Percentiles rank a stretch among this genome's conserved stretches.
Evolutionary conservation across 2,329 filamentous ascomycete genomes (phyloP).

Genomic region (Rutstroemia sydowiana): DNA sequence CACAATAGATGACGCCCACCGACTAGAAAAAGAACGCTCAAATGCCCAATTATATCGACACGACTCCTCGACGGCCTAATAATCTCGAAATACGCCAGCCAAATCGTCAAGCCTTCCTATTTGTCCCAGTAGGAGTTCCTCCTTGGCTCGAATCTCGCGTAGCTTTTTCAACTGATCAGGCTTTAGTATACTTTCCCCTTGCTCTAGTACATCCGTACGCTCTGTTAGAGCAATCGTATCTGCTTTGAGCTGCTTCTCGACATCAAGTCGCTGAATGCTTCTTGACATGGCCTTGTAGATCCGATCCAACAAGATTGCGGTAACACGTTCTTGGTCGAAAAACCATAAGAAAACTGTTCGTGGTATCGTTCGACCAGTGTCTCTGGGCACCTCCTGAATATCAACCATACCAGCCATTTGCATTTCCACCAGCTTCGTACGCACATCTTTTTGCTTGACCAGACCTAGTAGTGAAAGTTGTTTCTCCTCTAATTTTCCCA

Average conservation of each 20-base stretch:
- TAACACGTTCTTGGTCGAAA: slow-evolving; percentile 70
- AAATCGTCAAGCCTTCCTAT: slow-evolving; percentile 77
- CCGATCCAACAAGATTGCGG: slow-evolving; percentile 65
- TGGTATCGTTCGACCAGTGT: slow-evolving; percentile 72
- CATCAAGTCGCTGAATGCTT: slow-evolving; percentile 69
- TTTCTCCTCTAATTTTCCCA: slow-evolving; percentile 94
- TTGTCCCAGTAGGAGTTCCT: slow-evolving; percentile 70
- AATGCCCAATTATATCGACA: slow-evolving; percentile 9
- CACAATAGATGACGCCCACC: slow-evolving; percentile 16
- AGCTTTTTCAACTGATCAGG: slow-evolving; percentile 63
- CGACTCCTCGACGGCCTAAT: slow-evolving; percentile 34
- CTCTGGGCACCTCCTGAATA: slow-evolving; percentile 88
- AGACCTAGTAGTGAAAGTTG: slow-evolving; percentile 73
- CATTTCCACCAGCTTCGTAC: slow-evolving; percentile 76
- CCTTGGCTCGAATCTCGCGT: slow-evolving; percentile 51
- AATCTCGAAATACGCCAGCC: slow-evolving; percentile 76
- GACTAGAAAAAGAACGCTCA: slow-evolving; percentile 14
- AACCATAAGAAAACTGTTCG: slow-evolving; percentile 89
- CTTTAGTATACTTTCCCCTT: slow-evolving; percentile 67
- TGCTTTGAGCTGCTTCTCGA: slow-evolving; percentile 65
- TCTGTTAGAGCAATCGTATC: slow-evolving; percentile 75
- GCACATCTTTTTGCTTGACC: slow-evolving; percentile 78
- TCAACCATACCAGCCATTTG: slow-evolving; percentile 82
- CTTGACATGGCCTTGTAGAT: slow-evolving; percentile 87
- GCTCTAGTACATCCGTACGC: slow-evolving; percentile 76